Conservation (phyloP, 371 early-diverging fungal species). For the Mucor racemosus region DNA sequence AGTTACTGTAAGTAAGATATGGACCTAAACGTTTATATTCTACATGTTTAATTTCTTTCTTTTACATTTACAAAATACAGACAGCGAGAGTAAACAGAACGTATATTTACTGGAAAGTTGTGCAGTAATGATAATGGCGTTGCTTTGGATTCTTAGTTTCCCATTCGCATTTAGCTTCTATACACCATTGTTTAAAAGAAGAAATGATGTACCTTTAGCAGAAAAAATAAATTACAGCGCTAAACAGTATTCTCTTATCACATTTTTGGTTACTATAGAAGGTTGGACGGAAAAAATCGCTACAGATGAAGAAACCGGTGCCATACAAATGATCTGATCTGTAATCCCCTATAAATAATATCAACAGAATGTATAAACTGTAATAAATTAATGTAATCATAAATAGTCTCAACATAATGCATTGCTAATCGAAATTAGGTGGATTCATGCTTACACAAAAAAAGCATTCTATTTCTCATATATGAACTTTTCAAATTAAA, state of each 20-base stretch:
- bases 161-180: not conserved
- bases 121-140: not conserved
- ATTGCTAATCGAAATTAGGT: too few species aligned
- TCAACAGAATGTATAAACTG: too few species aligned
- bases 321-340: not conserved
- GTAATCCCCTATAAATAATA: too few species aligned
- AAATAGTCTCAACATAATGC: too few species aligned
- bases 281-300: not conserved
- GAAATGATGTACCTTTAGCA: not conserved
- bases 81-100: not conserved
- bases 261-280: not conserved
- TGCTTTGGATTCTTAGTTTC: not conserved
- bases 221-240: not conserved
- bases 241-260: not conserved
- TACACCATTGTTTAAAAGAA: not conserved
- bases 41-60: not conserved
- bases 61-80: not conserved
- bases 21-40: too few species aligned
- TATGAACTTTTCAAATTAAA: too few species aligned
- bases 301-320: not conserved
- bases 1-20: not conserved
- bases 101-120: not conserved
- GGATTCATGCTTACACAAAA: too few species aligned
- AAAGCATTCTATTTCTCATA: too few species aligned
- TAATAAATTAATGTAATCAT: too few species aligned